Conservation (phyloP, 768 basidiomycete species). For the Phaeolepiota aurea region DNA sequence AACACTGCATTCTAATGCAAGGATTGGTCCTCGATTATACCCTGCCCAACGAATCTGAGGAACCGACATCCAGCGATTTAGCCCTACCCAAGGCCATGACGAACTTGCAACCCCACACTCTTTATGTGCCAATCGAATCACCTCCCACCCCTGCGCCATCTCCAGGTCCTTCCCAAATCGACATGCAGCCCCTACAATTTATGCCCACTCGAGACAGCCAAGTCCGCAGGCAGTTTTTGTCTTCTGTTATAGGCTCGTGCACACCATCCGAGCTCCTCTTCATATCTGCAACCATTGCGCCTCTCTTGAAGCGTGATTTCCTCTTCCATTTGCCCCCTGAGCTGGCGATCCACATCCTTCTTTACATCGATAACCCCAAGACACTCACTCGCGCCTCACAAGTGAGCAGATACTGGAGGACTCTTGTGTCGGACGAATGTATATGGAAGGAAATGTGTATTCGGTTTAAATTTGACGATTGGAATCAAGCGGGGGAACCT, state of each 20-base stretch:
- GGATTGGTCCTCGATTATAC: too few species aligned
- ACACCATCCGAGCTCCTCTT: conserved; percentile 56
- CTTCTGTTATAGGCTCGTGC: conserved; percentile 42
- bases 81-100: too few species aligned
- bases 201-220: conserved; percentile 16
- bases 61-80: too few species aligned
- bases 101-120: conserved; percentile 8
- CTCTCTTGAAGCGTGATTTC: conserved; percentile 58
- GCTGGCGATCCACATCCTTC: conserved; percentile 65
- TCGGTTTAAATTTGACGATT: conserved; percentile 38
- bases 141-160: conserved; percentile 61
- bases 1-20: too few species aligned
- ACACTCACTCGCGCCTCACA: conserved; percentile 61
- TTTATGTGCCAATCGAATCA: conserved; percentile 46
- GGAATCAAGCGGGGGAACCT: conserved; percentile 9
- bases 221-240: conserved; percentile 43
- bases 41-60: too few species aligned
- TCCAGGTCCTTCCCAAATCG: conserved; percentile 26
- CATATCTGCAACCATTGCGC: conserved; percentile 55
- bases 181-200: conserved; percentile 11
- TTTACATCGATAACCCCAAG: conserved; percentile 67
- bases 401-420: conserved; percentile 68
- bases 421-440: conserved; percentile 63
- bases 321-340: conserved; percentile 39
- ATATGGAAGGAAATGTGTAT: conserved; percentile 77